These are phyloP conservation scores for Dioscorea alata DNA, from an alignment of 106 monocot genomes.

Conservation along the genomic window DNA sequence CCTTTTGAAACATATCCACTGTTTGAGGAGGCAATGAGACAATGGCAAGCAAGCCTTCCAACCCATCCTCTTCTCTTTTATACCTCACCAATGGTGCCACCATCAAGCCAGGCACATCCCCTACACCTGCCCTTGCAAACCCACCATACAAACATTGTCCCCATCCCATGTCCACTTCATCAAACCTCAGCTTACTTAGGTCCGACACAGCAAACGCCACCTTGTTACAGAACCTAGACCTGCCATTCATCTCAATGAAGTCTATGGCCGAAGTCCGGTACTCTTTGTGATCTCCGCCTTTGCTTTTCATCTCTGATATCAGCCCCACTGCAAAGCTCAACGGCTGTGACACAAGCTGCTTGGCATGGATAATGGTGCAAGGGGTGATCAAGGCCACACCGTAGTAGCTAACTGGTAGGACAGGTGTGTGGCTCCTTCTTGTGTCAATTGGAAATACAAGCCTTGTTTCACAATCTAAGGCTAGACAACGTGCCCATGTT, in stretches of 20 bases:
- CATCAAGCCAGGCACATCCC: slow-evolving; percentile 1
- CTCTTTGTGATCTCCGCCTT: background rate
- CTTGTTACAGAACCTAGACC: background rate
- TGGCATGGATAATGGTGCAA: background rate
- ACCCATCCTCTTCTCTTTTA: too few species aligned
- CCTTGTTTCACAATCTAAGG: background rate
- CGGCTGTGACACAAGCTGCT: background rate
- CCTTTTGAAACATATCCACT: too few species aligned
- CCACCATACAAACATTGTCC: slow-evolving; percentile 3
- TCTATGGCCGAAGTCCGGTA: slow-evolving; percentile 1
- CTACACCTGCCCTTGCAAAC: background rate
- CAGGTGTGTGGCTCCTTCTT: background rate
- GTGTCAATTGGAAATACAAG: slow-evolving; percentile 5
- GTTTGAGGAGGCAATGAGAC: too few species aligned
- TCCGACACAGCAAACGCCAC: slow-evolving; percentile 6
- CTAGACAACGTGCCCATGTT: background rate
- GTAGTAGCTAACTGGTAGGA: slow-evolving; percentile 1
- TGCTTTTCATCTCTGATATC: background rate
- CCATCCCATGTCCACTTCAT: slow-evolving; percentile 5
- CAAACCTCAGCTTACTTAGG: slow-evolving; percentile 6
- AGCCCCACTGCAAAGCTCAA: background rate
- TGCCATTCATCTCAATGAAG: slow-evolving; percentile 1
- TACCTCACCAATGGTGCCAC: too few species aligned
- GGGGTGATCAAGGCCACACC: background rate
- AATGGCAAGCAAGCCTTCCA: too few species aligned